These are phyloP conservation scores for Coemansia sp. DNA, from an alignment of 192 early-diverging fungal species.

Conservation along the genomic window DNA sequence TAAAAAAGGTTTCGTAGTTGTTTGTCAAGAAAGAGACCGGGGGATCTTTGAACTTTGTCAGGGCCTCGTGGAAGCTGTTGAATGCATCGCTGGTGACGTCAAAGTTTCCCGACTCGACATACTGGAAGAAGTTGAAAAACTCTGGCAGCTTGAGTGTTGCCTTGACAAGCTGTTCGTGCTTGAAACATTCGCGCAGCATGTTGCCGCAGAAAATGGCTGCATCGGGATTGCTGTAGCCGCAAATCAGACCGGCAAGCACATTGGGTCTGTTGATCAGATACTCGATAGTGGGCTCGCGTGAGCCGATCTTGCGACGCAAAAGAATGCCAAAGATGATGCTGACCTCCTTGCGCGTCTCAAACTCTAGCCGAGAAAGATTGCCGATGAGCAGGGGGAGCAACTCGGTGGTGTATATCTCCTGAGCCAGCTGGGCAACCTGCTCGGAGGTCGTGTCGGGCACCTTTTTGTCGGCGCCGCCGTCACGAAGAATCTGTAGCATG, in stretches of 20 bases:
- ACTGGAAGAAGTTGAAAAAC: slow-evolving; percentile 94
- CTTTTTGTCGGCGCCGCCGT: slow-evolving; percentile 80
- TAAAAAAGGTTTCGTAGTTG: slow-evolving; percentile 82
- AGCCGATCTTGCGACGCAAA: slow-evolving; percentile 89
- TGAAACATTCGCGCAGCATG: slow-evolving; percentile 94
- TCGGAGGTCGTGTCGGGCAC: slow-evolving; percentile 67
- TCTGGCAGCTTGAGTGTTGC: slow-evolving; percentile 78
- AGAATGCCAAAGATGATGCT: slow-evolving; percentile 97
- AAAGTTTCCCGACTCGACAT: slow-evolving; percentile 96
- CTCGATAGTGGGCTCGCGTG: slow-evolving; percentile 94
- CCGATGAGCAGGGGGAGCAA: slow-evolving; percentile 82
- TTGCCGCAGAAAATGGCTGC: slow-evolving; percentile 97
- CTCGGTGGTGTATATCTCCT: slow-evolving; percentile 93
- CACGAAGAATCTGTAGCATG: slow-evolving; percentile 94
- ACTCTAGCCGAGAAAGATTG: slow-evolving; percentile 93
- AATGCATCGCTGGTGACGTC: slow-evolving; percentile 99
- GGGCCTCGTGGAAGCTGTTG: slow-evolving; percentile 94
- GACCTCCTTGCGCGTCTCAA: slow-evolving; percentile 92
- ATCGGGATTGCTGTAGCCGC: slow-evolving; percentile 94
- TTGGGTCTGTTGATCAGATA: slow-evolving; percentile 84
- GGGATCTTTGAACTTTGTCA: slow-evolving; percentile 92
- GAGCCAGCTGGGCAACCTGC: slow-evolving; percentile 88
- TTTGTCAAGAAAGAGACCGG: slow-evolving; percentile 85
- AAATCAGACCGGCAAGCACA: slow-evolving; percentile 78
- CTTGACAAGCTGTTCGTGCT: slow-evolving; percentile 89